phyloP scores from a whole-genome alignment of 768 basidiomycete genomes.

The Auriculariales sp. region DNA sequence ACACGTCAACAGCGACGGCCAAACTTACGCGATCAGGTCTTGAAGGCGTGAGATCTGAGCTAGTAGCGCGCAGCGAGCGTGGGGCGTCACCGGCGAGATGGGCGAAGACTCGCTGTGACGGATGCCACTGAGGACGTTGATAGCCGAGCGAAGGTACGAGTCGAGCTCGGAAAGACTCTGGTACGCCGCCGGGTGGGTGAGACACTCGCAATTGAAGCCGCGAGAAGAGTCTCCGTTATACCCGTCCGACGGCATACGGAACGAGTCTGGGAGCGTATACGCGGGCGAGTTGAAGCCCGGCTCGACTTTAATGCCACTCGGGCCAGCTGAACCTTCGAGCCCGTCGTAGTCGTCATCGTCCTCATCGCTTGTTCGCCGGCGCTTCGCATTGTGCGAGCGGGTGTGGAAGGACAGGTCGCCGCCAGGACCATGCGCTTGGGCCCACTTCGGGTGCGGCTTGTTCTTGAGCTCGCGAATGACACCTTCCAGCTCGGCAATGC shows the following conservation, averaged over 20 bases:
- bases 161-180: not conserved
- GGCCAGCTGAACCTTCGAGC: constrained; percentile 12
- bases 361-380: constrained; percentile 20
- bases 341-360: constrained; percentile 13
- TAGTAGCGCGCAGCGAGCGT: not conserved
- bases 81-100: not conserved
- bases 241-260: not conserved
- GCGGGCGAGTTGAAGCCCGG: constrained; percentile 1
- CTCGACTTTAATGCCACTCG: constrained; percentile 9
- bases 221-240: not conserved
- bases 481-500: constrained; percentile 87
- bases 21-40: not conserved
- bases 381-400: constrained; percentile 50
- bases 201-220: not conserved
- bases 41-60: not conserved
- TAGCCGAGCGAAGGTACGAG: not conserved
- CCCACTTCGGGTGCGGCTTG: constrained; percentile 81
- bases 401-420: constrained; percentile 80
- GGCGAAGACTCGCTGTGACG: not conserved
- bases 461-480: constrained; percentile 81
- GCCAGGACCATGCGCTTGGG: constrained; percentile 43
- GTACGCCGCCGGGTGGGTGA: not conserved
- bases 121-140: not conserved
- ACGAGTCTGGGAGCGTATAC: not conserved
- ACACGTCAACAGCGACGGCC: not conserved